These are phyloP conservation scores for Fusarium avenaceum DNA, from an alignment of 2,329 filamentous ascomycete genomes.

Conservation along the genomic window DNA sequence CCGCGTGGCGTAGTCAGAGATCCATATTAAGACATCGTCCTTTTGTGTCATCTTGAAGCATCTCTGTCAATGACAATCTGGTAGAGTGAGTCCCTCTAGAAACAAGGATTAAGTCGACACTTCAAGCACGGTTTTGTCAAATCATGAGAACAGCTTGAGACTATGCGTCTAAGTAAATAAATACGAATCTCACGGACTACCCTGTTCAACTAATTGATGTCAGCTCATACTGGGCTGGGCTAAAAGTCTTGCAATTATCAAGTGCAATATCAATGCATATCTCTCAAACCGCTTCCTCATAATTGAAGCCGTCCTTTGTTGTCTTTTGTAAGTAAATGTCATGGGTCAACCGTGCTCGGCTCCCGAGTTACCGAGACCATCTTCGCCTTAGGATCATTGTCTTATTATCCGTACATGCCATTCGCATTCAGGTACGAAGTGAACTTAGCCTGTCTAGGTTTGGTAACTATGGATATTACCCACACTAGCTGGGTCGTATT, in stretches of 20 bases:
- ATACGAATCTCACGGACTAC: background rate
- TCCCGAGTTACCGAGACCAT: constrained; percentile 14
- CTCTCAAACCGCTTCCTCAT: background rate
- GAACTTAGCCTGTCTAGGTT: constrained; percentile 34
- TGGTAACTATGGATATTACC: constrained; percentile 5
- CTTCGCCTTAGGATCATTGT: constrained; percentile 9
- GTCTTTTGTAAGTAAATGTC: background rate
- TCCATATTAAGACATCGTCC: background rate
- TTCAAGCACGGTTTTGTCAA: background rate
- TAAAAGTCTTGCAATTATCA: constrained; percentile 1
- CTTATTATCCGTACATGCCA: background rate
- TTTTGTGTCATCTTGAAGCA: background rate
- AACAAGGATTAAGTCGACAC: background rate
- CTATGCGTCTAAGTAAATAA: background rate
- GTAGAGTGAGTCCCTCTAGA: background rate
- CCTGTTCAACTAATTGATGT: background rate
- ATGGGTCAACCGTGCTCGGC: background rate
- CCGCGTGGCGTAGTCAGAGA: background rate
- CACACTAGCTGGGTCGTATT: constrained; percentile 26
- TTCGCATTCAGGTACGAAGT: constrained; percentile 13
- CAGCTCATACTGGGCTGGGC: background rate
- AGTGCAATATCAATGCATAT: background rate
- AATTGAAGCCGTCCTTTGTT: background rate
- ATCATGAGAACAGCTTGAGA: background rate
- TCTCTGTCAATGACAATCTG: background rate